Percentiles rank a stretch among this genome's conserved stretches.
Evolutionary conservation across 345 rosid genomes (phyloP).

Genomic region (Melaleuca quinquenervia): DNA sequence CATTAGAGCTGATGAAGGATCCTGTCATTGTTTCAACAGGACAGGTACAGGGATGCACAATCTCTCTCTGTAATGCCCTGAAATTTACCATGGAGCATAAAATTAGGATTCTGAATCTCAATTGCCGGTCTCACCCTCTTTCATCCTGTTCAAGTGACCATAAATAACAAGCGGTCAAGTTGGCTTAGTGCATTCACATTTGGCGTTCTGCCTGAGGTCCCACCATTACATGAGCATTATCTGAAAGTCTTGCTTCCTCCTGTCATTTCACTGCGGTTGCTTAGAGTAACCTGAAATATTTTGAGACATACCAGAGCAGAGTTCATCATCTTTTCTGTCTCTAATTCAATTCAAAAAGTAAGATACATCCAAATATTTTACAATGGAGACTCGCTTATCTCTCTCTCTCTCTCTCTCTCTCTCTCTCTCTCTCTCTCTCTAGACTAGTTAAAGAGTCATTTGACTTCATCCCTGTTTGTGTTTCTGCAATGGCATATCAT

Average conservation of each 20-base stretch:
- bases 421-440: not conserved
- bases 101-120: not conserved
- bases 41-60: slow-evolving; percentile 40
- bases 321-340: not conserved
- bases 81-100: not conserved
- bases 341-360: not conserved
- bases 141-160: not conserved
- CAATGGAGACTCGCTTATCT: not conserved
- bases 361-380: not conserved
- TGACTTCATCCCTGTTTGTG: not conserved
- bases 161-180: not conserved
- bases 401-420: not conserved
- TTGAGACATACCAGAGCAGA: not conserved
- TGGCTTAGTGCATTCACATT: not conserved
- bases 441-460: not conserved
- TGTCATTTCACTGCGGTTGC: not conserved
- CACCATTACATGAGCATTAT: not conserved
- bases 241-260: not conserved
- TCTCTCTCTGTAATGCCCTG: not conserved
- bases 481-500: not conserved
- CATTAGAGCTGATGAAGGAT: slow-evolving; percentile 92
- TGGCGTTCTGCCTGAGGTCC: not conserved
- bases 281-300: not conserved
- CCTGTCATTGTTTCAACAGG: slow-evolving; percentile 98
- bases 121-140: not conserved